These are phyloP conservation scores for Penicillium simplicissimum DNA, from an alignment of 495 filamentous ascomycete species.

Conservation along the genomic window DNA sequence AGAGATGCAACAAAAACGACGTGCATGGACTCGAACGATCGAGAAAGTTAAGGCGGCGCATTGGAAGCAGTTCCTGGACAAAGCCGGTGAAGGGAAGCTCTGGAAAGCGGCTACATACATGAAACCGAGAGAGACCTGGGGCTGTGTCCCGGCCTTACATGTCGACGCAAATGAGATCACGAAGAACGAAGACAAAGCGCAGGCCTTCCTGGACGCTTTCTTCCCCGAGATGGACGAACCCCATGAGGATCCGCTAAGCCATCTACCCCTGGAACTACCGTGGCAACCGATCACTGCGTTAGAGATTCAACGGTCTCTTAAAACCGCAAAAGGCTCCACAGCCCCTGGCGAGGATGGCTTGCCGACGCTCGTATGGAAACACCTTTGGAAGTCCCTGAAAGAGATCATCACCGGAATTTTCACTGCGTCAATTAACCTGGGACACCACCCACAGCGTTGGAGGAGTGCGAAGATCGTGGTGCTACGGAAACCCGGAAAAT, in stretches of 20 bases:
- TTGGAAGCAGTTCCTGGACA: constrained; percentile 16
- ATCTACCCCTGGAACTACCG: constrained; percentile 10
- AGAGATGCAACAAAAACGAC: constrained; percentile 19
- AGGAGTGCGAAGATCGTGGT: constrained; percentile 26
- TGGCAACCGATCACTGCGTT: constrained; percentile 27
- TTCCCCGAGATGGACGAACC: constrained; percentile 27
- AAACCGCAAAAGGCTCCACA: constrained; percentile 21
- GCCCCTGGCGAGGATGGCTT: constrained; percentile 29
- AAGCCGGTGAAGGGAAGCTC: constrained; percentile 17
- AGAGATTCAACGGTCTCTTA: constrained; percentile 26
- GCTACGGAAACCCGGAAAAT: constrained; percentile 26
- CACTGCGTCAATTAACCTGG: constrained; percentile 19
- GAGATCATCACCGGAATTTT: constrained; percentile 23
- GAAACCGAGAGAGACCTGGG: constrained; percentile 25
- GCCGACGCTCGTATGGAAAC: constrained; percentile 25
- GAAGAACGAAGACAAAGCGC: constrained; percentile 27
- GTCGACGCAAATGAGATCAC: constrained; percentile 9
- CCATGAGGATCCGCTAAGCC: not conserved
- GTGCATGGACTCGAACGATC: constrained; percentile 12
- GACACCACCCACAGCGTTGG: constrained; percentile 23
- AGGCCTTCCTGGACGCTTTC: constrained; percentile 28
- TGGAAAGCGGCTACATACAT: constrained; percentile 30
- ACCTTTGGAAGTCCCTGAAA: constrained; percentile 20
- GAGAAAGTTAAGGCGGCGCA: constrained; percentile 11
- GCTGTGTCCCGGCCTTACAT: constrained; percentile 18